These are phyloP conservation scores for Hortiboletus flavorubellus DNA, from an alignment of 768 basidiomycete genomes.

Conservation along the genomic window DNA sequence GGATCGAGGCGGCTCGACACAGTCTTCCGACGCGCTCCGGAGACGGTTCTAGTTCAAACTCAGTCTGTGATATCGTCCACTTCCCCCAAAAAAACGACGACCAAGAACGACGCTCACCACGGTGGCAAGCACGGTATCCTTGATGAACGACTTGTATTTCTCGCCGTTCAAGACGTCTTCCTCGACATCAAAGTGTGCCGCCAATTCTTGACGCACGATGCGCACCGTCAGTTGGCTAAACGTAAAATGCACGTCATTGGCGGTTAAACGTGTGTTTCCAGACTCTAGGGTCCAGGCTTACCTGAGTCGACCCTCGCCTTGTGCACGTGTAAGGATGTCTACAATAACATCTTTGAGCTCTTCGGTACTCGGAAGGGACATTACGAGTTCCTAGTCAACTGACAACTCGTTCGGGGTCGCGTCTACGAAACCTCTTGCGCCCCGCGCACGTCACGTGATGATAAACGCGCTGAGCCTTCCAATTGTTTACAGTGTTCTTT, in stretches of 20 bases:
- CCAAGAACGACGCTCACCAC: slow-evolving; percentile 8
- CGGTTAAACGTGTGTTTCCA: background rate
- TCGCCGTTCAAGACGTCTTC: slow-evolving; percentile 40
- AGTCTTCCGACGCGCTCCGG: slow-evolving; percentile 2
- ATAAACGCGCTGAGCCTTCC: background rate
- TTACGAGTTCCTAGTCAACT: background rate
- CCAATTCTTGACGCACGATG: slow-evolving; percentile 48
- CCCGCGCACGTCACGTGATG: slow-evolving; percentile 12
- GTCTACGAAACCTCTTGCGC: background rate
- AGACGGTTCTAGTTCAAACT: slow-evolving; percentile 8
- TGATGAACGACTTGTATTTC: slow-evolving; percentile 47
- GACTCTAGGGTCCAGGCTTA: background rate
- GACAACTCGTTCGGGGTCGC: background rate
- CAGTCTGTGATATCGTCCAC: background rate
- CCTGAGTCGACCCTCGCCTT: slow-evolving; percentile 20
- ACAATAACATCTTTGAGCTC: slow-evolving; percentile 19
- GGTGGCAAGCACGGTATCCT: slow-evolving; percentile 23
- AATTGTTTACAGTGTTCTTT: too few species aligned
- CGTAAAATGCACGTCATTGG: background rate
- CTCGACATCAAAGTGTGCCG: slow-evolving; percentile 43
- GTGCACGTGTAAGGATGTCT: slow-evolving; percentile 23
- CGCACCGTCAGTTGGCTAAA: slow-evolving; percentile 42
- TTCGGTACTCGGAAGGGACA: slow-evolving; percentile 13
- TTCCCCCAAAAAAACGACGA: background rate
- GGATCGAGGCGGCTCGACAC: background rate